These are phyloP conservation scores for Vitis vinifera DNA, from an alignment of 164 flowering plant genomes.

Conservation along the genomic window ASM3070453v1 NC_081819.1:23446001-23446500, in stretches of 20 bases:
- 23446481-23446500: no score
- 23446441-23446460: no score
- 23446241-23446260: conserved; percentile 3
- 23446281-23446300: not conserved
- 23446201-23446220: conserved; percentile 66
- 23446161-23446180: conserved; percentile 92
- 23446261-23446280: not conserved
- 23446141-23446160: conserved; percentile 67
- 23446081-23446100: conserved; percentile 32
- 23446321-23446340: no score
- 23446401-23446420: no score
- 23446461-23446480: no score
- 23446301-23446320: no score
- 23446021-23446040: not conserved
- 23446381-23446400: no score
- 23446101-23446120: conserved; percentile 77
- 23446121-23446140: conserved; percentile 59
- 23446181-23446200: conserved; percentile 87
- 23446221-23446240: conserved; percentile 46
- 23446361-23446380: no score
- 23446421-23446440: no score
- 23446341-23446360: no score
- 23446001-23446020: not conserved
- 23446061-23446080: not conserved
- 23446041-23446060: not conserved